Evolutionary conservation across 1,284 basidiomycete species (phyloP), one percentile per base, ranked within the genome.

Genomic region (Neolentinus lepideus): DNA sequence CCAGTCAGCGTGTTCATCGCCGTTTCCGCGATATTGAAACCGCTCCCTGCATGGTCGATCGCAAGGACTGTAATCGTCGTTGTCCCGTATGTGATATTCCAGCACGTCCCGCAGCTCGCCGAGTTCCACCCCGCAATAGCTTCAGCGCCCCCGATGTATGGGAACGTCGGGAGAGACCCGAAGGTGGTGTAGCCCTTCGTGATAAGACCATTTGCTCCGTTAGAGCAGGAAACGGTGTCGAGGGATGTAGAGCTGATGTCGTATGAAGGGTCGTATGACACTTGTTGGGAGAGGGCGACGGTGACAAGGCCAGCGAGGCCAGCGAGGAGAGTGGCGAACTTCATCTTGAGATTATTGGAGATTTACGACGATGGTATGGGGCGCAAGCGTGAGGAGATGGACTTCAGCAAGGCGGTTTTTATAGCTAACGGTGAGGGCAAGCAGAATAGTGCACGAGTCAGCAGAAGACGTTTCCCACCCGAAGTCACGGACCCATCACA

Each of bases 61-160:
- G 70, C 77, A 19, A 71, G 66, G 22, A 79, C 62, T 52, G 66
- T 63, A 56, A 79, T 67, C 31, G 67, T 74, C 29, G 59, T 70
- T 33, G 24, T 50, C 22, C 47, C 26, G 63, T 72, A 76, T 14
- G 66, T 65, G 54, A 80, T 63, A 59, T 71, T 48, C 71, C 75
- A 78, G 67, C 76, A 81, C 33, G 75, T 71, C 51, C 78, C 77
- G 63, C 77, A 80, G 35, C 63, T 59, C 16, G 64, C 43, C 6
- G 72, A 74, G 65, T 74, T 70, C 68, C 69, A 80, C 2, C 71
- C 72, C 12, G 59, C 60, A 47, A 82, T 65, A 21, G 68, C 71
- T 29, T 62, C 62, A 8, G 70, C 72, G n/a, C 75, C 80, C 16
- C 78, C 81, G 60, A 83, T 66, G 60, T 73, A 66, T n/a, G 81